These are phyloP conservation scores for Boletus pseudo-olivaceus DNA, from an alignment of 768 basidiomycete genomes.

Conservation along the genomic window DNA sequence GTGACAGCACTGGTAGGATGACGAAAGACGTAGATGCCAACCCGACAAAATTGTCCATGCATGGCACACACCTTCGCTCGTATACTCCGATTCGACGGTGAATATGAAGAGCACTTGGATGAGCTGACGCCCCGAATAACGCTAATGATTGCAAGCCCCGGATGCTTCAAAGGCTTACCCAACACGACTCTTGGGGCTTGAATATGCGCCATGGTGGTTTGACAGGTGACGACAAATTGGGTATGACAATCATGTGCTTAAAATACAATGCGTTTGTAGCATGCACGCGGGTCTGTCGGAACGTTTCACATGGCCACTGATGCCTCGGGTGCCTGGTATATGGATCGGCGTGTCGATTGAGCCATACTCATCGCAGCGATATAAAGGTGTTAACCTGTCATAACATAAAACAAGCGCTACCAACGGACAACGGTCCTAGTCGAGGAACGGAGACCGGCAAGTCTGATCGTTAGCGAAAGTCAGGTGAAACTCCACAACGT, in stretches of 20 bases:
- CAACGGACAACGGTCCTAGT: not conserved
- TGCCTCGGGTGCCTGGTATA: not conserved
- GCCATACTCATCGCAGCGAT: not conserved
- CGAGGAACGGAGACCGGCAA: not conserved
- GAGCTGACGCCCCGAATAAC: not conserved
- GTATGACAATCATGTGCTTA: no score
- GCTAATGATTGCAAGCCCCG: not conserved
- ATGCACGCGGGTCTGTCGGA: not conserved
- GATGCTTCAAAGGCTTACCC: not conserved
- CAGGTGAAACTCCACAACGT: not conserved
- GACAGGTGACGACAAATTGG: not conserved
- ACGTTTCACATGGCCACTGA: not conserved
- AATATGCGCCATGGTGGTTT: no score
- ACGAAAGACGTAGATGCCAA: not conserved
- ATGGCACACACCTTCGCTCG: no score
- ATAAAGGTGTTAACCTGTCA: not conserved
- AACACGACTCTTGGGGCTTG: no score
- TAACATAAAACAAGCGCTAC: not conserved
- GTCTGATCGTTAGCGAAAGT: not conserved
- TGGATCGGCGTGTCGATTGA: no score
- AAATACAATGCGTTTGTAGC: no score
- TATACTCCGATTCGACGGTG: not conserved
- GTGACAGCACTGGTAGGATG: not conserved
- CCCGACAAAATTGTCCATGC: not conserved
- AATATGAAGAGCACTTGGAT: no score